Percentiles rank a stretch among this genome's conserved stretches.
Conservation (phyloP, 2,329 filamentous ascomycete genomes). For the Phoma sp. region DNA sequence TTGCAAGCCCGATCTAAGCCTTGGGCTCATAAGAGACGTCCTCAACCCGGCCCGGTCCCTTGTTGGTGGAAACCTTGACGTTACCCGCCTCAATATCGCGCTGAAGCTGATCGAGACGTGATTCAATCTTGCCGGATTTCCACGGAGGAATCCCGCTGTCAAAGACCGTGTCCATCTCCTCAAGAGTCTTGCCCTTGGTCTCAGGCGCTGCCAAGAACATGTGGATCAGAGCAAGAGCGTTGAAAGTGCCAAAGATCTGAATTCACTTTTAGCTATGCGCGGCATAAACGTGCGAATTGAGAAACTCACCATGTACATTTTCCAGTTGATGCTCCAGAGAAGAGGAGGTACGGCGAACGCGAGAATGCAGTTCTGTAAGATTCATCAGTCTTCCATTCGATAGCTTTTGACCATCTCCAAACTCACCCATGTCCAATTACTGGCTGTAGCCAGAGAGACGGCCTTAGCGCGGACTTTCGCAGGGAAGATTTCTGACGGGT, state of each 20-base stretch:
- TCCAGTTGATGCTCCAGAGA: conserved; percentile 51
- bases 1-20: conserved; percentile 1
- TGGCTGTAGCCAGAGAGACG: conserved; percentile 48
- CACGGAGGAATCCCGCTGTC: conserved; percentile 46
- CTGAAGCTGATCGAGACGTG: conserved; percentile 44
- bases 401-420: conserved; percentile 31
- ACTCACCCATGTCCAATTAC: conserved; percentile 45
- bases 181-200: conserved; percentile 50
- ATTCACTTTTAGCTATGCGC: background rate
- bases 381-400: conserved; percentile 36
- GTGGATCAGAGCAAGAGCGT: conserved; percentile 46
- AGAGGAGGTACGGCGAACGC: conserved; percentile 52
- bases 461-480: conserved; percentile 51
- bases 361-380: conserved; percentile 46
- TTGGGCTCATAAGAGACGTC: conserved; percentile 28
- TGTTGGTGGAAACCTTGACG: conserved; percentile 31
- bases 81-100: conserved; percentile 48
- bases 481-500: conserved; percentile 50
- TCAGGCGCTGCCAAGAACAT: conserved; percentile 50
- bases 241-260: conserved; percentile 48
- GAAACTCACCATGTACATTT: conserved; percentile 47
- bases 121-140: conserved; percentile 37
- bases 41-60: conserved; percentile 15
- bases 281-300: background rate
- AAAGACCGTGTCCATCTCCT: conserved; percentile 52